phyloP scores from a whole-genome alignment of 352 stramenopile species.

The Phytophthora melonis region DNA sequence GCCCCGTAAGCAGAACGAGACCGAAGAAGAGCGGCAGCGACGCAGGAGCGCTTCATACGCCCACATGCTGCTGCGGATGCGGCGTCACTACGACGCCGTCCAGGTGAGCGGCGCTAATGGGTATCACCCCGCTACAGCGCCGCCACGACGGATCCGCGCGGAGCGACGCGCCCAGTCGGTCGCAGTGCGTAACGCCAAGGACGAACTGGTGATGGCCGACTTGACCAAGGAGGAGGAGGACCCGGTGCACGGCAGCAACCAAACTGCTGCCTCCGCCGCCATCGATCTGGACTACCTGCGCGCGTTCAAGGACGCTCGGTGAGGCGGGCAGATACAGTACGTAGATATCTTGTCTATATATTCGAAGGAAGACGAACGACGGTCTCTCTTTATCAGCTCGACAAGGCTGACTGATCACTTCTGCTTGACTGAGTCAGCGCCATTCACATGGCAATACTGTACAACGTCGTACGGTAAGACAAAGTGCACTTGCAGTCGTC shows the following conservation, averaged over 20 bases:
- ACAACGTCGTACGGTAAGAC: not conserved
- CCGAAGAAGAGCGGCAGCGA: conserved; percentile 39
- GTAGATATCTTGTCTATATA: conserved; percentile 4
- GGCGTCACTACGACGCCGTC: conserved; percentile 36
- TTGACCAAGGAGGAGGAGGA: conserved; percentile 1
- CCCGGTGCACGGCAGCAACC: not conserved
- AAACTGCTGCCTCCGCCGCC: not conserved
- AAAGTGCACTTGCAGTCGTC: not conserved
- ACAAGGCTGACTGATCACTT: conserved; percentile 7
- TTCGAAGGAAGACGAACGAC: conserved; percentile 10
- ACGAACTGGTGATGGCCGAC: conserved; percentile 11
- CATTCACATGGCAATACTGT: no score
- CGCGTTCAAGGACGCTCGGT: conserved; percentile 42
- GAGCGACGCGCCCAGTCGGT: conserved; percentile 33
- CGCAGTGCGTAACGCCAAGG: conserved; percentile 4
- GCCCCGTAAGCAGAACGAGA: conserved; percentile 25
- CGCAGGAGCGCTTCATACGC: conserved; percentile 33
- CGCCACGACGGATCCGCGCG: conserved; percentile 30
- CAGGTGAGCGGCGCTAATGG: conserved; percentile 31
- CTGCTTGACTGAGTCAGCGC: conserved; percentile 10
- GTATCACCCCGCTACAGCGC: conserved; percentile 21
- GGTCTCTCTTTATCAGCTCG: not conserved
- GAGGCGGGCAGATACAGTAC: not conserved
- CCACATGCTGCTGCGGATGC: conserved; percentile 40
- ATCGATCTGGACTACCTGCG: conserved; percentile 40